These are phyloP conservation scores for Rhypophila decipiens DNA, from an alignment of 495 filamentous ascomycete species.

Conservation along the genomic window DNA sequence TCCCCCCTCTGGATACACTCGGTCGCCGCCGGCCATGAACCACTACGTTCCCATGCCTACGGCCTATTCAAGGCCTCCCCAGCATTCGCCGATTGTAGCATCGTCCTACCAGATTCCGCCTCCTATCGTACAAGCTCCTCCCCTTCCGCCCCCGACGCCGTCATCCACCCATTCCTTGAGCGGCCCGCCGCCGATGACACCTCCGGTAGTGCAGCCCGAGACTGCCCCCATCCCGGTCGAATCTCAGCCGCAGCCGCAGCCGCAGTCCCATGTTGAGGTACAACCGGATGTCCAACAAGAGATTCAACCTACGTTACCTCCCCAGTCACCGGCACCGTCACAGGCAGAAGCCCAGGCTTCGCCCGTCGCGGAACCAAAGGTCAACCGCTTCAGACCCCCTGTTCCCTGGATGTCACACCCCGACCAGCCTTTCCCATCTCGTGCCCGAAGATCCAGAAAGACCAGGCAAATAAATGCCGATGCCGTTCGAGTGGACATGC, in stretches of 20 bases:
- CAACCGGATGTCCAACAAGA: slow-evolving; percentile 6
- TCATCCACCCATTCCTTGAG: slow-evolving; percentile 34
- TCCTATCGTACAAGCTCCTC: slow-evolving; percentile 17
- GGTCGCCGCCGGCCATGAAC: slow-evolving; percentile 35
- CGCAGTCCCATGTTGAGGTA: slow-evolving; percentile 3
- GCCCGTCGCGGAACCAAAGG: too few relatives aligned
- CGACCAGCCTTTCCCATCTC: slow-evolving; percentile 57
- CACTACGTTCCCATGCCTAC: slow-evolving; percentile 36
- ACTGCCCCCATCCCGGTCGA: slow-evolving; percentile 4
- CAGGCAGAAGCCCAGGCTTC: slow-evolving; percentile 1
- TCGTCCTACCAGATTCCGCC: slow-evolving; percentile 34
- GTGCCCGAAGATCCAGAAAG: slow-evolving; percentile 28
- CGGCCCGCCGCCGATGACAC: slow-evolving; percentile 32
- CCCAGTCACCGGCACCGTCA: neutral
- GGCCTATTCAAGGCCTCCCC: slow-evolving; percentile 35
- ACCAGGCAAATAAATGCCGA: too few relatives aligned
- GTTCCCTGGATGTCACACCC: slow-evolving; percentile 82
- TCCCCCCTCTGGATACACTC: slow-evolving; percentile 23
- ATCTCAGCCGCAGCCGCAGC: slow-evolving; percentile 5
- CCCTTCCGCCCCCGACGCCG: slow-evolving; percentile 37
- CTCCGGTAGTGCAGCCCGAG: slow-evolving; percentile 18
- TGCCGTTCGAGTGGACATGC: too few relatives aligned
- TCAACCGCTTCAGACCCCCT: too few relatives aligned
- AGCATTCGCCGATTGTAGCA: slow-evolving; percentile 34
- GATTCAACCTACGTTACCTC: neutral